Evolutionary conservation across 2,329 filamentous ascomycete genomes (phyloP).

Genomic region (Talaromyces sp.): DNA sequence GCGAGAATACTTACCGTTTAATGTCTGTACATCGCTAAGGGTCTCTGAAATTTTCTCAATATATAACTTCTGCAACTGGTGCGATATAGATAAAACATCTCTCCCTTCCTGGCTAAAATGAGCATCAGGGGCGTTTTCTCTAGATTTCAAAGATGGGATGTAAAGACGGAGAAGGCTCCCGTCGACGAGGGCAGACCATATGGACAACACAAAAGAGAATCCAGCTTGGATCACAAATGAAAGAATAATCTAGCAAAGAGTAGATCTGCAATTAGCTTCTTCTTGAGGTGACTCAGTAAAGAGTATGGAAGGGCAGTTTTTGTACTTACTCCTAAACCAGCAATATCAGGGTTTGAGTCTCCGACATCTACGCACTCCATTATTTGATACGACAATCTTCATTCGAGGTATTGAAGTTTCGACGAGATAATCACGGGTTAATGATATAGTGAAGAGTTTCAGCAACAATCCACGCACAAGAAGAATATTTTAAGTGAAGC

Average conservation of each 20-base stretch:
- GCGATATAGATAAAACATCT: background rate
- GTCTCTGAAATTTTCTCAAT: background rate
- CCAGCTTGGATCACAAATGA: conserved; percentile 12
- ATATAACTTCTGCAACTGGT: background rate
- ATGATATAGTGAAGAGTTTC: no score
- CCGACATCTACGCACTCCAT: conserved; percentile 3
- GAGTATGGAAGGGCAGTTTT: background rate
- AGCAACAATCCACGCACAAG: background rate
- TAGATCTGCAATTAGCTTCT: background rate
- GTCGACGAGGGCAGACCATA: background rate
- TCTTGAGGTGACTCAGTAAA: background rate
- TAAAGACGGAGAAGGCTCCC: background rate
- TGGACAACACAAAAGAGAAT: background rate
- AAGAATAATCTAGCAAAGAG: background rate
- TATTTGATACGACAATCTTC: background rate
- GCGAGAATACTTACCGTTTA: conserved; percentile 1
- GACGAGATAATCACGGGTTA: background rate
- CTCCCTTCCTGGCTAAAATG: background rate
- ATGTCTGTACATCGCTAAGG: conserved; percentile 10
- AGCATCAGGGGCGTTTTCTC: background rate
- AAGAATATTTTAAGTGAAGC: background rate
- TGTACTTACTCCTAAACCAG: background rate
- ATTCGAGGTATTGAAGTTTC: background rate
- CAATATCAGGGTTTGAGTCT: conserved; percentile 12
- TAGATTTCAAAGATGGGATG: background rate